Percentiles rank a stretch among this genome's conserved stretches.
phyloP scores from a whole-genome alignment of 2,329 filamentous ascomycete species.

The Fusarium sp. region DNA sequence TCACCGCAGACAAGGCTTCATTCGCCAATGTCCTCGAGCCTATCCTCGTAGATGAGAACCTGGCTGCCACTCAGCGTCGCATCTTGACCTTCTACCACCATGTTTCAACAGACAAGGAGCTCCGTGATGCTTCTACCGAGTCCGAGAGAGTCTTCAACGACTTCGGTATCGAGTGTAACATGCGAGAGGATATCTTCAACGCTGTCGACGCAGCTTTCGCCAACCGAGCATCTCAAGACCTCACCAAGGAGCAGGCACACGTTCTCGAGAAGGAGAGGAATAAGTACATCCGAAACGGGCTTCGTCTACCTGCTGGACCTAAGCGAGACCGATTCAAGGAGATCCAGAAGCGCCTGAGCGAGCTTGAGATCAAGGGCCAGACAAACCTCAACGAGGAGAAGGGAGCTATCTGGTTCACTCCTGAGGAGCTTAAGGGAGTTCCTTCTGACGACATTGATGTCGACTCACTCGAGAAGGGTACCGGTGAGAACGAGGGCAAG shows the following conservation, averaged over 20 bases:
- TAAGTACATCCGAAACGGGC: slow-evolving; percentile 79
- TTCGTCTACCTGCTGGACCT: slow-evolving; percentile 75
- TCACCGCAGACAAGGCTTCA: slow-evolving; percentile 63
- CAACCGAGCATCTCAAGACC: slow-evolving; percentile 60
- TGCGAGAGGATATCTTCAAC: slow-evolving; percentile 84
- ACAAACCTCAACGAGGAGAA: slow-evolving; percentile 87
- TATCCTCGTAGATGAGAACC: slow-evolving; percentile 79
- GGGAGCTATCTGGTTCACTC: slow-evolving; percentile 82
- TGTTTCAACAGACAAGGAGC: slow-evolving; percentile 73
- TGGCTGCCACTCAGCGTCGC: slow-evolving; percentile 66
- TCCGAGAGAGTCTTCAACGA: slow-evolving; percentile 81
- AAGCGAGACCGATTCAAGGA: slow-evolving; percentile 85
- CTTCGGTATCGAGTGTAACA: slow-evolving; percentile 79
- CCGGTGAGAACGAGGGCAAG: slow-evolving; percentile 77
- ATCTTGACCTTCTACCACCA: slow-evolving; percentile 86
- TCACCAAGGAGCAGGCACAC: slow-evolving; percentile 77
- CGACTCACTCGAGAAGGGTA: slow-evolving; percentile 75
- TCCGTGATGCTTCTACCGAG: slow-evolving; percentile 81
- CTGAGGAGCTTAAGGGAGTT: slow-evolving; percentile 78
- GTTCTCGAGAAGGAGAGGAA: slow-evolving; percentile 82
- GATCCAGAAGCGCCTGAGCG: slow-evolving; percentile 82
- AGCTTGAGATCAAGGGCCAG: slow-evolving; percentile 79
- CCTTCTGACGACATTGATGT: slow-evolving; percentile 75
- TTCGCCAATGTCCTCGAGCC: slow-evolving; percentile 70
- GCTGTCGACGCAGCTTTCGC: slow-evolving; percentile 70